Conservation (phyloP, 176 grass and related monocot genomes). For the Rhynchospora tenuis region DNA sequence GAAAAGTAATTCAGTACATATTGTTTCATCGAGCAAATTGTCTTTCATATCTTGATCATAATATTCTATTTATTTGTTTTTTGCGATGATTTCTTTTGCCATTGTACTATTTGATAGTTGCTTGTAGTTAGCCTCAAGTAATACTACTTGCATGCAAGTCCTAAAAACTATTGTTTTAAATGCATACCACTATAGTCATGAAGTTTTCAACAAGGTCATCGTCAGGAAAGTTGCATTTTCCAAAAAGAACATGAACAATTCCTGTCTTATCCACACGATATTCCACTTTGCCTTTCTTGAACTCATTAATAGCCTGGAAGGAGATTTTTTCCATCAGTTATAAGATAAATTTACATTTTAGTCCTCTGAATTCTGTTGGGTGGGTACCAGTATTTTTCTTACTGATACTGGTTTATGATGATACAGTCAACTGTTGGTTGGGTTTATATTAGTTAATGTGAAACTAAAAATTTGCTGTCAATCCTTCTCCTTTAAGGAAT, state of each 20-base stretch:
- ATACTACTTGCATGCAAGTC: not conserved
- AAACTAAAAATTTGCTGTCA: no score
- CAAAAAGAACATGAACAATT: slow-evolving; percentile 86
- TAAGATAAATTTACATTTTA: not conserved
- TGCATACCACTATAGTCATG: slow-evolving; percentile 77
- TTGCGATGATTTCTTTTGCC: not conserved
- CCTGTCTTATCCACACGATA: slow-evolving; percentile 94
- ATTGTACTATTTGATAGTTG: not conserved
- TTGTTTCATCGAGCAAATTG: not conserved
- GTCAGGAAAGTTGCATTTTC: slow-evolving; percentile 78
- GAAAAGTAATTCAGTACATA: not conserved
- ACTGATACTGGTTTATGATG: no score
- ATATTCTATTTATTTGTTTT: not conserved
- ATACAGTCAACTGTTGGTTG: no score
- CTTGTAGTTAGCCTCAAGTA: not conserved
- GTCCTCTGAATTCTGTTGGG: not conserved
- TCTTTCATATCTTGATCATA: not conserved
- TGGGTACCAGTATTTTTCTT: not conserved
- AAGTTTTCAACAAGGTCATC: slow-evolving; percentile 92
- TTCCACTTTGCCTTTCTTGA: slow-evolving; percentile 99
- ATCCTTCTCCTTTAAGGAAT: not conserved
- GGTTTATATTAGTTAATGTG: no score
- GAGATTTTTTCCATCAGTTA: not conserved
- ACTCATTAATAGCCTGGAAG: slow-evolving; percentile 91
- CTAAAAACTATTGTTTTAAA: not conserved